A percentile compares a stretch with the other conserved stretches of the same genome.
These are phyloP conservation scores for Pharus latifolius DNA, from an alignment of 176 grass and related monocot species.

Conservation along the genomic window DNA sequence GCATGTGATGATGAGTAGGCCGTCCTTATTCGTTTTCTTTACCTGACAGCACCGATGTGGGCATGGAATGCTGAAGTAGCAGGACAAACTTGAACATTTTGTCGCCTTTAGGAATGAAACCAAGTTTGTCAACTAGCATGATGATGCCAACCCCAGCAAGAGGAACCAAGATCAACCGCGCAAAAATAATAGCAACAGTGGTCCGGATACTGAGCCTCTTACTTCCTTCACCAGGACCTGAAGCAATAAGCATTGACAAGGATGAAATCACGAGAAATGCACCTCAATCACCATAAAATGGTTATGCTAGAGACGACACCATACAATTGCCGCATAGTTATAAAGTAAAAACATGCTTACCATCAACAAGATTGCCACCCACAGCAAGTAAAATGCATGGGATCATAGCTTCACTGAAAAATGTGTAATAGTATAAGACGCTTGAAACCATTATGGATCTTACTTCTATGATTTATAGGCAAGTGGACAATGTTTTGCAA, in stretches of 20 bases:
- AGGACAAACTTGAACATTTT: conserved; percentile 99
- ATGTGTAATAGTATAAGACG: neutral
- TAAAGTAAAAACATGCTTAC: conserved; percentile 36
- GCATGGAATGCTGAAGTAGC: conserved; percentile 92
- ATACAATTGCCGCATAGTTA: neutral
- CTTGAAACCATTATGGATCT: neutral
- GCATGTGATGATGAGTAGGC: neutral
- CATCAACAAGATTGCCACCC: conserved; percentile 97
- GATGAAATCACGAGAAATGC: neutral
- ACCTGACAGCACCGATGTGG: conserved; percentile 98
- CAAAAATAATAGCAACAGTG: conserved; percentile 80
- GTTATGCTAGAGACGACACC: neutral
- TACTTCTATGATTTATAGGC: neutral
- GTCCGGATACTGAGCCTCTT: conserved; percentile 81
- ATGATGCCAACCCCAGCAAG: conserved; percentile 70
- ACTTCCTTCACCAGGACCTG: conserved; percentile 97
- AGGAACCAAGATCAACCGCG: conserved; percentile 72
- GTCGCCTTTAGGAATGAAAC: conserved; percentile 76
- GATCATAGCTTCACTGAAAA: conserved; percentile 93
- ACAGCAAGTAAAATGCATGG: conserved; percentile 99
- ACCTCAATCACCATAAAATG: neutral
- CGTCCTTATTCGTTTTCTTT: neutral
- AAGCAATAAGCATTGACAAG: conserved; percentile 11
- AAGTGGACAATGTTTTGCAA: neutral
- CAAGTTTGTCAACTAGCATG: conserved; percentile 75